Base-by-base conservation (phyloP, 2,329 filamentous ascomycete genomes). In the Capronia epimyces region DNA sequence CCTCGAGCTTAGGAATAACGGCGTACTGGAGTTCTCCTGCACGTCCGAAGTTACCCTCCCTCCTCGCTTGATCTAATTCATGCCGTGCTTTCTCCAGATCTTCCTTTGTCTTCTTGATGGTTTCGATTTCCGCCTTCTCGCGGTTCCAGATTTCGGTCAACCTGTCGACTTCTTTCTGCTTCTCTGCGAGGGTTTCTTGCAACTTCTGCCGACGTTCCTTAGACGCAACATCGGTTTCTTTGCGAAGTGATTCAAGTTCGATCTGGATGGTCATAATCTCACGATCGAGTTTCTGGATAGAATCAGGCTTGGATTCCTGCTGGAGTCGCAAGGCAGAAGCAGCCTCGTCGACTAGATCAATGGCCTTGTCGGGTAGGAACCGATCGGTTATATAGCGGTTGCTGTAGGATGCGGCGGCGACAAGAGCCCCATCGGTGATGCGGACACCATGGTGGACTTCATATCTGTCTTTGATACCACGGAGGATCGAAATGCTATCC, bases 221-320 rank as follows among this genome's bases (percentile, higher is more conserved):
- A 65, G 89, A 95, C 15, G 87, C 84, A 43, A 95, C 77, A 60
- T 98, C 93, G 9, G 84, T 95, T 67, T 98, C 93, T 63, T 97
- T 97, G 44, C 91, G 81, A 36, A 98, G 71, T 55, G 89, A 96
- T 66, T 97, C 93, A 1, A 97, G 77, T 67, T 98, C 91, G 56
- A 98, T 97, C 65, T 96, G 91, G 12, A 97, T 89, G 0, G 91
- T 97, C 81, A 96, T 94, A 53, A 97, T 95, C 63, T 90, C 88
- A 55, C 94, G 87, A 63, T 97, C 91, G 1, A 97, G 80, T 44
- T 86, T 82, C 72, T 94, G 88, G 27, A 98, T 96, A 7, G 91
- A 83, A 61, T 97, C 93, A 0, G 93, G 93, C 62, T 96, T 97
- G 62, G 89, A 95, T 68, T 98, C 93, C 69, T 97, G 93, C 65